These are phyloP conservation scores for Wickerhamiella domercqiae DNA, from an alignment of 805 yeast species.

Conservation along the genomic window DNA sequence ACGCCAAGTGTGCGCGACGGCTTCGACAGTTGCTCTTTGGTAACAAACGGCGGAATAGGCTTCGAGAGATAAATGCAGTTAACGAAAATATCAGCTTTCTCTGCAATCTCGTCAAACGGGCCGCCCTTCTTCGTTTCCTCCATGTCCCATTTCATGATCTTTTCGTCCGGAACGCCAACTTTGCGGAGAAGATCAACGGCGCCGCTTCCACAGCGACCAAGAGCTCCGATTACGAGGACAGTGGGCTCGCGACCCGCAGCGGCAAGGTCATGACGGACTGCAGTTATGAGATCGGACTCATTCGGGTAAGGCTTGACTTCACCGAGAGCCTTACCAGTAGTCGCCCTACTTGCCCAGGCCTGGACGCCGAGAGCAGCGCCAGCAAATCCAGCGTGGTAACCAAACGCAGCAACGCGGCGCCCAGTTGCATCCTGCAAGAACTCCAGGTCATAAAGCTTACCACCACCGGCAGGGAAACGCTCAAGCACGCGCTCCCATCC, in stretches of 20 bases:
- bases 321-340: conserved; percentile 46
- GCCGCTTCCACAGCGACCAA: conserved; percentile 98
- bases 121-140: conserved; percentile 94
- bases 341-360: conserved; percentile 89
- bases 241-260: conserved; percentile 47
- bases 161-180: conserved; percentile 75
- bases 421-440: conserved; percentile 88
- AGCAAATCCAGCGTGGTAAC: conserved; percentile 99
- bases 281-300: conserved; percentile 58
- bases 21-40: conserved; percentile 48
- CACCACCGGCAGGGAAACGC: conserved; percentile 85
- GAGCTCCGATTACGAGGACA: conserved; percentile 85
- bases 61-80: conserved; percentile 90
- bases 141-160: conserved; percentile 90
- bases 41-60: conserved; percentile 87
- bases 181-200: conserved; percentile 72
- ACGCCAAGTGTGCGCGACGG: conserved; percentile 63
- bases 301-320: conserved; percentile 72
- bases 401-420: conserved; percentile 98
- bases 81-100: conserved; percentile 66
- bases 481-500: conserved; percentile 90
- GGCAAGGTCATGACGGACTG: conserved; percentile 48
- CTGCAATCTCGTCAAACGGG: conserved; percentile 84
- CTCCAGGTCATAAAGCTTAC: conserved; percentile 83
- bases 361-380: conserved; percentile 95